Evolutionary conservation across 2,329 filamentous ascomycete species (phyloP).

Genomic region (Aspergillus oerlinghausenensis): DNA sequence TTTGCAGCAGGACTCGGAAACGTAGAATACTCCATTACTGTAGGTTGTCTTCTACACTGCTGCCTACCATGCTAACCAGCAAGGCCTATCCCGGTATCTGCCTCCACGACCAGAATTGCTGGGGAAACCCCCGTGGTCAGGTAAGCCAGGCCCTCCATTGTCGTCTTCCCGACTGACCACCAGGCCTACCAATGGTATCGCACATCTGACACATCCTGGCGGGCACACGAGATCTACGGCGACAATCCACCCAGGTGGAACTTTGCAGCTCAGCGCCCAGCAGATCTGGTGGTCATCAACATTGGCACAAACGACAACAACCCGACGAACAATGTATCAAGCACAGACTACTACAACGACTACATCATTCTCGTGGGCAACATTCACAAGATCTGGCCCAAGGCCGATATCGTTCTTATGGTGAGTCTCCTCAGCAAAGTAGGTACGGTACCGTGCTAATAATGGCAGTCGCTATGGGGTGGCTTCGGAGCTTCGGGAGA

Average conservation of each 20-base stretch:
- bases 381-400: conserved; percentile 38
- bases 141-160: conserved; percentile 5
- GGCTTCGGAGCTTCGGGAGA: conserved; percentile 50
- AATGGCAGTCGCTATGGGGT: conserved; percentile 47
- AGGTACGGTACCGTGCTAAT: conserved; percentile 1
- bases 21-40: conserved; percentile 54
- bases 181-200: conserved; percentile 53
- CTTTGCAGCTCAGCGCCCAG: conserved; percentile 19
- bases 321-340: conserved; percentile 36
- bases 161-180: conserved; percentile 7
- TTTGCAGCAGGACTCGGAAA: conserved; percentile 54
- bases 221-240: conserved; percentile 41
- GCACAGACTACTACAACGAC: conserved; percentile 29
- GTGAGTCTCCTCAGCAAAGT: conserved; percentile 8
- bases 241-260: conserved; percentile 24
- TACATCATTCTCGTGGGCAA: conserved; percentile 40
- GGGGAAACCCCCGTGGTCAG: conserved; percentile 48
- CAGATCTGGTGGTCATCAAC: conserved; percentile 43
- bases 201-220: conserved; percentile 49
- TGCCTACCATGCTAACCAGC: background rate
- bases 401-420: conserved; percentile 40
- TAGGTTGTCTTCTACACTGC: conserved; percentile 1
- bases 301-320: conserved; percentile 45
- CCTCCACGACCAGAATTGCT: conserved; percentile 52
- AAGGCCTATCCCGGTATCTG: conserved; percentile 54